A percentile compares a stretch with the other conserved stretches of the same genome.
Evolutionary conservation across 2,329 filamentous ascomycete species (phyloP).

Genomic region (Penicillium sp.): DNA sequence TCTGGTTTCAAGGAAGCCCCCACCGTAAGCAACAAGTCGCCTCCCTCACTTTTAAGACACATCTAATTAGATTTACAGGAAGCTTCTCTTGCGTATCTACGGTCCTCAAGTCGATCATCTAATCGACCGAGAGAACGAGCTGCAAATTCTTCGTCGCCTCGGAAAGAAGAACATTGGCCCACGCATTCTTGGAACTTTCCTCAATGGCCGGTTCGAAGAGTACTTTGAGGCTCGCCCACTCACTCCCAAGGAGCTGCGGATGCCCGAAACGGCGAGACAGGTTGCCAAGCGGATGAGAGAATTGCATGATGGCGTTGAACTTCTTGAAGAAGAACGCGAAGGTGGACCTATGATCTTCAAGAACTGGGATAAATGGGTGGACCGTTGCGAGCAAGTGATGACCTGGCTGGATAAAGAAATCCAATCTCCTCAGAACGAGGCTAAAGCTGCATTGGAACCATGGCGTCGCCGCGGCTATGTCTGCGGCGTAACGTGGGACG

Average conservation of each 20-base stretch:
- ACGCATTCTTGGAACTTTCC: conserved; percentile 84
- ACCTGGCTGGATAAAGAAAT: conserved; percentile 61
- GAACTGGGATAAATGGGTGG: conserved; percentile 94
- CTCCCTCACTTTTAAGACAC: conserved; percentile 2
- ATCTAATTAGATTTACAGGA: conserved; percentile 45
- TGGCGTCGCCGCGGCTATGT: conserved; percentile 75
- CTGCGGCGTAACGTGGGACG: conserved; percentile 78
- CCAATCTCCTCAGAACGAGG: conserved; percentile 45
- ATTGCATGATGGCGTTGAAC: conserved; percentile 87
- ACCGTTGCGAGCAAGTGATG: conserved; percentile 56
- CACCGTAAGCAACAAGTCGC: conserved; percentile 48
- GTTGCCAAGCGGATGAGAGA: conserved; percentile 98
- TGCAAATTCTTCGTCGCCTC: conserved; percentile 80
- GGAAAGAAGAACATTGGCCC: conserved; percentile 92
- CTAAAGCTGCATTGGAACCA: conserved; percentile 46
- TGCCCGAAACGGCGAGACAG: conserved; percentile 79
- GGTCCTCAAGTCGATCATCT: conserved; percentile 93
- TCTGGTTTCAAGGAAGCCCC: conserved; percentile 47
- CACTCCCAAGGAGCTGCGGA: conserved; percentile 71
- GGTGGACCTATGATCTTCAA: conserved; percentile 80
- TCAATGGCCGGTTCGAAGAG: conserved; percentile 93
- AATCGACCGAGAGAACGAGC: conserved; percentile 88
- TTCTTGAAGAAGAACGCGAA: conserved; percentile 74
- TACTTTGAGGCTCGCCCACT: conserved; percentile 84
- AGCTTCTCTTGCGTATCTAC: conserved; percentile 86